A percentile compares a stretch with the other conserved stretches of the same genome.
phyloP scores from a whole-genome alignment of 2,329 filamentous ascomycete species.

The Epichloe festucae region DNA sequence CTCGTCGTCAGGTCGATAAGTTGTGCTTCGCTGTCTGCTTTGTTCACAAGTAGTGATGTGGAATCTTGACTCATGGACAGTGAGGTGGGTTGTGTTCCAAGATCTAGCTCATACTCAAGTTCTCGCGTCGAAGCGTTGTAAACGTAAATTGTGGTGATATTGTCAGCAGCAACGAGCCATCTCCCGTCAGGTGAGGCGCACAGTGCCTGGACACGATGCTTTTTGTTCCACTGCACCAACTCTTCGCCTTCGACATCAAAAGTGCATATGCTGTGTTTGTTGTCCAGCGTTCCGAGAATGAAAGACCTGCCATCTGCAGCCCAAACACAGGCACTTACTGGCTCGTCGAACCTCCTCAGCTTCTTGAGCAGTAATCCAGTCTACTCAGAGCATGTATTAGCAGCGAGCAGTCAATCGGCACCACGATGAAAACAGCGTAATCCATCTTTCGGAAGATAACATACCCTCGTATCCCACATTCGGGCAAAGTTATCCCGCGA shows the following conservation, averaged over 20 bases:
- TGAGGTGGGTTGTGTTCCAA: constrained; percentile 57
- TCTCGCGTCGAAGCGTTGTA: constrained; percentile 68
- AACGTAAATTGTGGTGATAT: constrained; percentile 58
- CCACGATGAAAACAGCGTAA: neutral
- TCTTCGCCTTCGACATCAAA: constrained; percentile 54
- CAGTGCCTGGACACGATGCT: constrained; percentile 70
- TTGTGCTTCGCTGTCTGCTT: constrained; percentile 62
- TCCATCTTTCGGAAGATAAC: constrained; percentile 12
- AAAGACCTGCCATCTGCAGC: constrained; percentile 64
- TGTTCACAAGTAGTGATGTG: constrained; percentile 69
- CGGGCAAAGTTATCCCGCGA: constrained; percentile 60
- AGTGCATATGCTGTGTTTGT: constrained; percentile 50
- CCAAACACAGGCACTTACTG: constrained; percentile 87
- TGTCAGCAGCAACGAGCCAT: constrained; percentile 67
- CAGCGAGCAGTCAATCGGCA: too few species aligned
- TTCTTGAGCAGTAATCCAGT: constrained; percentile 49
- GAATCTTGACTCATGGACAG: constrained; percentile 73
- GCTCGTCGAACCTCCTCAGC: constrained; percentile 62
- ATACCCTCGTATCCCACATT: constrained; percentile 60
- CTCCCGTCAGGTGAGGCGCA: constrained; percentile 71
- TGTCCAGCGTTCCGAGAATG: constrained; percentile 66
- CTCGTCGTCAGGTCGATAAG: constrained; percentile 66
- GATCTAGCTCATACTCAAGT: constrained; percentile 59
- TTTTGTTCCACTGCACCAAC: constrained; percentile 52
- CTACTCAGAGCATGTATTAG: constrained; percentile 23